Conservation (phyloP, 164 flowering plant species). For the Hamamelis virginiana region DNA sequence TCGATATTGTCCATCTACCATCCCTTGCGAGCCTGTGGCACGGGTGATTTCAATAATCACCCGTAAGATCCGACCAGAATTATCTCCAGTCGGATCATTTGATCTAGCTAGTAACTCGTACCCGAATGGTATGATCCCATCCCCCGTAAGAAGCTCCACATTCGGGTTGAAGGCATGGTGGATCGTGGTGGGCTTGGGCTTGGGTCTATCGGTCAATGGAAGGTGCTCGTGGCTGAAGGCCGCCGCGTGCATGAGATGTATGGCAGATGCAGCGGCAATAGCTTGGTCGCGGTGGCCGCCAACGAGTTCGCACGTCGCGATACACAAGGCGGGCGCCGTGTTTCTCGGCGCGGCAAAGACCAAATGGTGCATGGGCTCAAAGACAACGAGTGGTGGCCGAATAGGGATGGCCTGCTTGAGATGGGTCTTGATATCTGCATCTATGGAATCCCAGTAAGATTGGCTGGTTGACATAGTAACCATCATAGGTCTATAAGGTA, state of each 20-base stretch:
- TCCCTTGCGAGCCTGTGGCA: slow-evolving; percentile 52
- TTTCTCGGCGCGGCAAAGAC: slow-evolving; percentile 49
- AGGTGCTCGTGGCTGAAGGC: slow-evolving; percentile 44
- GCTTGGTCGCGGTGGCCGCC: slow-evolving; percentile 57
- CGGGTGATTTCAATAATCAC: slow-evolving; percentile 56
- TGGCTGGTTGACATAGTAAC: slow-evolving; percentile 17
- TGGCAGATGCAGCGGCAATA: slow-evolving; percentile 55
- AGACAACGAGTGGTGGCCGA: slow-evolving; percentile 39
- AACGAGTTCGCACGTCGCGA: slow-evolving; percentile 65
- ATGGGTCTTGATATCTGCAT: slow-evolving; percentile 43
- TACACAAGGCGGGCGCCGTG: slow-evolving; percentile 54
- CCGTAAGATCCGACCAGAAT: slow-evolving; percentile 38
- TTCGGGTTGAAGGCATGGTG: slow-evolving; percentile 31
- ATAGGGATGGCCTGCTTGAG: slow-evolving; percentile 38
- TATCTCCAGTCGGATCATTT: slow-evolving; percentile 14
- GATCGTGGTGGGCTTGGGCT: neutral
- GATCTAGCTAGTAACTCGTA: slow-evolving; percentile 46
- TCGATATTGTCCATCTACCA: slow-evolving; percentile 35
- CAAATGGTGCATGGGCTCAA: slow-evolving; percentile 62
- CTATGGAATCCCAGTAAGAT: slow-evolving; percentile 45
- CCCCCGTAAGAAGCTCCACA: slow-evolving; percentile 53
- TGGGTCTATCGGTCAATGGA: slow-evolving; percentile 25
- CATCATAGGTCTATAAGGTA: slow-evolving; percentile 3
- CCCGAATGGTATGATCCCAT: slow-evolving; percentile 52
- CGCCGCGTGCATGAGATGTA: slow-evolving; percentile 58